Evolutionary conservation across 805 yeast species (phyloP), one percentile per base, ranked within the genome.

Genomic region (Sugiyamaella boreocaroliniensis): DNA sequence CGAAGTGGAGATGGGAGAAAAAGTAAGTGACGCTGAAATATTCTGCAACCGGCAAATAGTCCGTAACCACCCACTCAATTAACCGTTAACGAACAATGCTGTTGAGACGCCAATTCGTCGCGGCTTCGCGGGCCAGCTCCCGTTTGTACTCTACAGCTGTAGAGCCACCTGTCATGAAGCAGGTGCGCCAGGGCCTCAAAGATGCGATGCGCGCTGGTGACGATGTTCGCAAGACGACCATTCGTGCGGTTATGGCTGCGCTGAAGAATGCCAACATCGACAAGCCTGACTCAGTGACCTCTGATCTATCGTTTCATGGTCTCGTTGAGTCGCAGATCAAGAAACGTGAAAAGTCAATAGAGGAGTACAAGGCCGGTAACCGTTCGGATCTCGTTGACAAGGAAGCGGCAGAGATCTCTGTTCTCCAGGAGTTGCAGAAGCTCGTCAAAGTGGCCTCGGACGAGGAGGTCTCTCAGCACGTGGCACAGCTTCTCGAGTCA

Each of bases 321-420:
- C 64, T 79, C 58, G 68, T 79, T 32, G 67, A 70, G 19, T 81
- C 64, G 9, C 55, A 64, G 54, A 55, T 61, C 41, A 55, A 56
- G 43, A 61, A 80, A 58, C 72, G 85, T 55, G 60, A 58, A 26
- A 80, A 78, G 53, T 75, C 84, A 0, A 74, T 75, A 44, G 68
- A 64, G 10, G 79, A 79, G 59, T 82, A 76, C 60, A 47, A 58
- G 11, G 65, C 67, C 15, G 76, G 77, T 49, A 64, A 70, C 9
- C 74, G 87, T 57, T 64, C 60, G 2, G 86, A 82, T 55, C 66
- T 82, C 54, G 82, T 75, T 1, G 76, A 72, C n/a, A 75, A 73
- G 50, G 87, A 82, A 65, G 58, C 64, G 19, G 62, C 65, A 16
- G 85, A 82, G 64, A 60, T 74, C 29, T 64, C 55, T 0, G 62